phyloP scores from a whole-genome alignment of 2,329 filamentous ascomycete genomes.

The Acrocalymma vagum region DNA sequence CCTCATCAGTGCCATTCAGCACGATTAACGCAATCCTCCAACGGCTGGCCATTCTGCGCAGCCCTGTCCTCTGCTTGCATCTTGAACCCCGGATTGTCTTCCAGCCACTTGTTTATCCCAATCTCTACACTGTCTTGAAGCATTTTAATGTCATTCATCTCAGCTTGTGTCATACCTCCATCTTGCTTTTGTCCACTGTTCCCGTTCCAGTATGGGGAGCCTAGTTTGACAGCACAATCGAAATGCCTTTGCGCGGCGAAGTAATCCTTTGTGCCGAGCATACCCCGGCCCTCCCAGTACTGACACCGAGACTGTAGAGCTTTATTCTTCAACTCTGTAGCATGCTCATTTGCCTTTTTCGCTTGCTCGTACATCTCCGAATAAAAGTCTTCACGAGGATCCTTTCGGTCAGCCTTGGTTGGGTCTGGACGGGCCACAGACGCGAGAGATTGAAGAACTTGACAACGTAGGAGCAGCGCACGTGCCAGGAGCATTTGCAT shows the following conservation, averaged over 20 bases:
- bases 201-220: too few species aligned
- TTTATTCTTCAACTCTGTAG: constrained; percentile 12
- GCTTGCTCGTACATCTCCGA: constrained; percentile 9
- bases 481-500: constrained; percentile 14
- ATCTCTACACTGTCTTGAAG: too few species aligned
- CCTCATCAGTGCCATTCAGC: too few species aligned
- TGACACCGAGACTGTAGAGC: constrained; percentile 22
- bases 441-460: constrained; percentile 12
- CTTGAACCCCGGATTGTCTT: too few species aligned
- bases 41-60: too few species aligned
- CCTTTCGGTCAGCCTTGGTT: neutral
- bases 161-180: too few species aligned
- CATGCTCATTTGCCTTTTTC: constrained; percentile 13
- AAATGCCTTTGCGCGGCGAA: constrained; percentile 16
- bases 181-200: too few species aligned
- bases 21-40: too few species aligned
- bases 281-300: constrained; percentile 29
- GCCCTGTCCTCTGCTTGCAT: too few species aligned
- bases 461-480: constrained; percentile 22
- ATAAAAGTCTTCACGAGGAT: constrained; percentile 5
- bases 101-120: too few species aligned
- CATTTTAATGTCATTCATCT: too few species aligned
- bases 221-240: constrained; percentile 12
- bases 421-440: too few species aligned
- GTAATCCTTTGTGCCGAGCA: constrained; percentile 15